These are phyloP conservation scores for Allomyces macrogynus DNA, from an alignment of 192 early-diverging fungal genomes.

Conservation along the genomic window DNA sequence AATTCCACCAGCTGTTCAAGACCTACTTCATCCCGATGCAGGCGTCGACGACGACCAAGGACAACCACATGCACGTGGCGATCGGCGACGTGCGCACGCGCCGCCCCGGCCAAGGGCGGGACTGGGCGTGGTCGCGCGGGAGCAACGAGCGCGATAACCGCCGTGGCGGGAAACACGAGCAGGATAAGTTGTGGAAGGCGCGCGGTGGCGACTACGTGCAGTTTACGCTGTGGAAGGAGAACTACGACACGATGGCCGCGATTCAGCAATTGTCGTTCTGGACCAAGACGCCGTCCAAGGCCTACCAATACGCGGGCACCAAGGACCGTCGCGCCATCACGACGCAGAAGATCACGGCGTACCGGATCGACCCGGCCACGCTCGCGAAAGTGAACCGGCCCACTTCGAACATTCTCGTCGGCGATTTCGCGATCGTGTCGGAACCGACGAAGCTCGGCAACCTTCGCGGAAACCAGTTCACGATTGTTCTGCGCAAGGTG, in stretches of 20 bases:
- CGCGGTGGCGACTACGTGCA: conserved; percentile 50
- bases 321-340: conserved; percentile 89
- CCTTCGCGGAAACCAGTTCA: conserved; percentile 74
- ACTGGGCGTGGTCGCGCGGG: not conserved
- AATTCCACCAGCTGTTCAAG: conserved; percentile 21
- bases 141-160: not conserved
- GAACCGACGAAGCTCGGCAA: conserved; percentile 61
- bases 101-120: conserved; percentile 3
- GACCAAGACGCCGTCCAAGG: conserved; percentile 14
- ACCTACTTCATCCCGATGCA: conserved; percentile 15
- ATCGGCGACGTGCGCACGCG: conserved; percentile 1
- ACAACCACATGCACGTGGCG: not conserved
- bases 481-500: conserved; percentile 49
- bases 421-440: conserved; percentile 51
- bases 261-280: conserved; percentile 23
- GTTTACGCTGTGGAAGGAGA: conserved; percentile 84
- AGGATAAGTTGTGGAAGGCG: conserved; percentile 21
- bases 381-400: conserved; percentile 30
- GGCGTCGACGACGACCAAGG: not conserved
- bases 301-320: conserved; percentile 71
- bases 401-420: conserved; percentile 34
- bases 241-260: conserved; percentile 77
- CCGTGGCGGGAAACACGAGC: not conserved
- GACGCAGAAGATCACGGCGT: conserved; percentile 56
- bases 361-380: conserved; percentile 29